Conservation (phyloP, 2,329 filamentous ascomycete species). For the Byssothecium circinans region DNA sequence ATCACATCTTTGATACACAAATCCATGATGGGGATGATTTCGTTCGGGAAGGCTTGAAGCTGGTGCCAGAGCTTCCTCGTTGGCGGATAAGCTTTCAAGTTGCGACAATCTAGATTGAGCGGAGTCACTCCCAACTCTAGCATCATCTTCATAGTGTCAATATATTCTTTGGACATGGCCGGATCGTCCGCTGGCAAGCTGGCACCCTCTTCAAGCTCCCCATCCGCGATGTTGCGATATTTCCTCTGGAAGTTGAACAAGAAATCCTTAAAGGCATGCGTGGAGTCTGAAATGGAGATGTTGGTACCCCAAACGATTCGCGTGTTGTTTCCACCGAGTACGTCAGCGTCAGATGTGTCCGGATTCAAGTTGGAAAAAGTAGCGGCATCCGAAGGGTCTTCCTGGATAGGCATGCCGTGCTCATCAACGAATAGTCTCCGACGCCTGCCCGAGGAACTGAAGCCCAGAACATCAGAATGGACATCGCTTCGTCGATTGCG, state of each 20-base stretch:
- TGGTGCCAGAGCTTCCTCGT: slow-evolving; percentile 96
- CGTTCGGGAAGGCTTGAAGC: slow-evolving; percentile 88
- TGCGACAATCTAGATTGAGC: slow-evolving; percentile 84
- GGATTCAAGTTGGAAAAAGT: slow-evolving; percentile 73
- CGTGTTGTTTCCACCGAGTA: slow-evolving; percentile 77
- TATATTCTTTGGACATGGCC: slow-evolving; percentile 79
- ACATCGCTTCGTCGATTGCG: slow-evolving; percentile 80
- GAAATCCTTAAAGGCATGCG: slow-evolving; percentile 87
- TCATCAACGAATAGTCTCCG: slow-evolving; percentile 66
- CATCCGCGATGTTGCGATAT: slow-evolving; percentile 89
- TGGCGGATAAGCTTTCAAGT: slow-evolving; percentile 88
- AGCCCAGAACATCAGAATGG: slow-evolving; percentile 67
- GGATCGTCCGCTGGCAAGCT: slow-evolving; percentile 67
- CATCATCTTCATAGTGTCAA: slow-evolving; percentile 87
- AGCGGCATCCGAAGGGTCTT: slow-evolving; percentile 57
- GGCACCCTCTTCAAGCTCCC: slow-evolving; percentile 72
- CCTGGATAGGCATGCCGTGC: slow-evolving; percentile 61
- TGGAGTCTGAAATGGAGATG: slow-evolving; percentile 87
- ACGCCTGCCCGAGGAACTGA: slow-evolving; percentile 51
- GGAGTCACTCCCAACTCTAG: slow-evolving; percentile 79
- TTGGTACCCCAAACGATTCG: slow-evolving; percentile 97
- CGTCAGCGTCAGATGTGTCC: slow-evolving; percentile 88
- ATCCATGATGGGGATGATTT: slow-evolving; percentile 97
- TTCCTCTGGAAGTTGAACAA: slow-evolving; percentile 88
- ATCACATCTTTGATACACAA: slow-evolving; percentile 90